Percentiles rank a stretch among this genome's conserved stretches.
These are phyloP conservation scores for Hippophae gyantsensis DNA, from an alignment of 306 rosid genomes.

Conservation along the genomic window DNA sequence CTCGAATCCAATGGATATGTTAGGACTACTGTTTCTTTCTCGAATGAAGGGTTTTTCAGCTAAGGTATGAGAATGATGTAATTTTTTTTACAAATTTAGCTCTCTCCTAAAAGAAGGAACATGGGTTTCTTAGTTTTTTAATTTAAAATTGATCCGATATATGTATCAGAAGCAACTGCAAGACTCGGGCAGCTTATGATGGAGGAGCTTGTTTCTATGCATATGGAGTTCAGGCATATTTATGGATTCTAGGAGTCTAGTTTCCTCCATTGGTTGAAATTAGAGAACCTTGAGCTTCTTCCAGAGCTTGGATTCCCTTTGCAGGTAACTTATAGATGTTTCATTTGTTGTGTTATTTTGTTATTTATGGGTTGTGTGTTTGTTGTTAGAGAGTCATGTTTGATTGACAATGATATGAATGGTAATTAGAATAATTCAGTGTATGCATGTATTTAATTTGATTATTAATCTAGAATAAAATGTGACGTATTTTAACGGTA, in stretches of 20 bases:
- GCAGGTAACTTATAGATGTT: conserved; percentile 43
- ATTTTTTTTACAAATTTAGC: not conserved
- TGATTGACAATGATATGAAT: too few species aligned
- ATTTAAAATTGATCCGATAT: conserved; percentile 44
- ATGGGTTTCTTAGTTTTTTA: conserved; percentile 9
- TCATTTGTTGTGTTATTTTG: not conserved
- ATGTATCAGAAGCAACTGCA: conserved; percentile 62
- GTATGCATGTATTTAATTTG: too few species aligned
- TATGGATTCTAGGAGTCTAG: conserved; percentile 49
- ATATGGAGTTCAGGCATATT: conserved; percentile 62
- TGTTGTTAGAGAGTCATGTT: too few species aligned
- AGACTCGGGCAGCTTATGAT: conserved; percentile 78
- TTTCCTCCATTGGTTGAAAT: conserved; percentile 57
- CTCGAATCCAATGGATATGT: conserved; percentile 82
- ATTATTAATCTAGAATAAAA: too few species aligned
- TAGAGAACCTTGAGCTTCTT: conserved; percentile 51
- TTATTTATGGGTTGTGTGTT: not conserved
- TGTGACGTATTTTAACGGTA: too few species aligned
- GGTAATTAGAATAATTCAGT: too few species aligned
- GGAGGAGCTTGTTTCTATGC: conserved; percentile 84
- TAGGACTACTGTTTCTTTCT: conserved; percentile 74
- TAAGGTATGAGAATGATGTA: conserved; percentile 31
- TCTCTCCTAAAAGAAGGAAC: not conserved
- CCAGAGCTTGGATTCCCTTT: conserved; percentile 70
- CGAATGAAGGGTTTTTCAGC: conserved; percentile 50